Conservation (phyloP, 352 stramenopile genomes). For the Phytophthora crassamura region DNA sequence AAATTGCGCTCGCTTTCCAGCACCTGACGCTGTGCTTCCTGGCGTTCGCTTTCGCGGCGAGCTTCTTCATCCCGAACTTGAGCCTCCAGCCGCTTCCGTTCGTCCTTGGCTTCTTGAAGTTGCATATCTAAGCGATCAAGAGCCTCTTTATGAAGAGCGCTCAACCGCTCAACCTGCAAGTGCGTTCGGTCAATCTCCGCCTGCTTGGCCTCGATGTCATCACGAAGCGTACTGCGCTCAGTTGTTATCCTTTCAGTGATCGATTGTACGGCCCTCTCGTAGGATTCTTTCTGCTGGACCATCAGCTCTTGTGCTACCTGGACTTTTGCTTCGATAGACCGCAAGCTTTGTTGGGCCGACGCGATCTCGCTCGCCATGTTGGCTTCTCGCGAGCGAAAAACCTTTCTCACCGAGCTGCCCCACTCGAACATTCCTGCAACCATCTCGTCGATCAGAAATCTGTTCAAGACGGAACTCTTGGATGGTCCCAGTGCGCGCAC, state of each 20-base stretch:
- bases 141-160: conserved; percentile 66
- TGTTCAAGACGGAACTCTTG: conserved; percentile 42
- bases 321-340: conserved; percentile 64
- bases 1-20: conserved; percentile 72
- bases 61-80: conserved; percentile 43
- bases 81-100: conserved; percentile 58
- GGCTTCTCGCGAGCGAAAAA: conserved; percentile 55
- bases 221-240: conserved; percentile 49
- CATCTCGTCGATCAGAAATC: conserved; percentile 62
- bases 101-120: conserved; percentile 63
- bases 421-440: conserved; percentile 65
- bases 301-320: conserved; percentile 64
- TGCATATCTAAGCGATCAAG: conserved; percentile 56
- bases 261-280: conserved; percentile 59
- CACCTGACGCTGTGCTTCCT: conserved; percentile 58
- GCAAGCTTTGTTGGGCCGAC: conserved; percentile 51
- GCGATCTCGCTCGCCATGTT: conserved; percentile 48
- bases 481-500: conserved; percentile 35
- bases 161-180: conserved; percentile 63
- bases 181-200: conserved; percentile 60
- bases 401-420: conserved; percentile 51
- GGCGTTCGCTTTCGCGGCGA: conserved; percentile 53
- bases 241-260: conserved; percentile 61
- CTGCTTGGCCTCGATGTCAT: conserved; percentile 71
- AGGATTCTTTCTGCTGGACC: conserved; percentile 67